Percentiles rank a stretch among this genome's conserved stretches.
Conservation (phyloP, 257 asterid species). For the Plantago major region DNA sequence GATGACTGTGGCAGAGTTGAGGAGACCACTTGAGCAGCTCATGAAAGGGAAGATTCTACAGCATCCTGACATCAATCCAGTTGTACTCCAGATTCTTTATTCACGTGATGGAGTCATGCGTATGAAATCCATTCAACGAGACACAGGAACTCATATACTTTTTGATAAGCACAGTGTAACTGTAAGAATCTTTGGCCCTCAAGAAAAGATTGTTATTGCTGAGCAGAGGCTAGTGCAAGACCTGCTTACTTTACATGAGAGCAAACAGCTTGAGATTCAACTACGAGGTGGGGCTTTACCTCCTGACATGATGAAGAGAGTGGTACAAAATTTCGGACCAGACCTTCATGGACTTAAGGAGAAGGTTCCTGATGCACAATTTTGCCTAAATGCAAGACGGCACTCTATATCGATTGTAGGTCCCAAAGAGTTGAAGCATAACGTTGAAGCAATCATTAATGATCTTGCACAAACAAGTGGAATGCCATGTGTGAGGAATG, state of each 20-base stretch:
- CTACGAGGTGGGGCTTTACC: conserved; percentile 64
- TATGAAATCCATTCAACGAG: conserved; percentile 52
- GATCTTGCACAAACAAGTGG: conserved; percentile 43
- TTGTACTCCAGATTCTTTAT: conserved; percentile 60
- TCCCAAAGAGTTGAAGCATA: conserved; percentile 58
- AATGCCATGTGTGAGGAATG: conserved; percentile 22
- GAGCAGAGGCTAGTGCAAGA: conserved; percentile 40
- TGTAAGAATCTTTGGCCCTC: conserved; percentile 61
- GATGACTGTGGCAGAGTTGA: conserved; percentile 64
- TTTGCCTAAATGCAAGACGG: conserved; percentile 48
- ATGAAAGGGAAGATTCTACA: conserved; percentile 62
- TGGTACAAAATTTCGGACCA: conserved; percentile 74
- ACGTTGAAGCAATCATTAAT: conserved; percentile 46
- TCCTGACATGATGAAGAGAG: conserved; percentile 84
- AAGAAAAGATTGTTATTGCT: conserved; percentile 43
- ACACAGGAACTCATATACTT: conserved; percentile 53
- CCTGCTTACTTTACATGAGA: conserved; percentile 56
- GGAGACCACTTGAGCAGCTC: conserved; percentile 62
- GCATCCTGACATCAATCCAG: conserved; percentile 55
- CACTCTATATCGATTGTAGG: conserved; percentile 58
- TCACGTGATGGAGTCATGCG: conserved; percentile 67
- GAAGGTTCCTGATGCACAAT: conserved; percentile 61
- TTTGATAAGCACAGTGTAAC: conserved; percentile 59
- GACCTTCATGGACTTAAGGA: conserved; percentile 72
- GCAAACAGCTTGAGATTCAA: conserved; percentile 69